Conservation (phyloP, 2,329 filamentous ascomycete genomes). For the Setomelanomma holmii region DNA sequence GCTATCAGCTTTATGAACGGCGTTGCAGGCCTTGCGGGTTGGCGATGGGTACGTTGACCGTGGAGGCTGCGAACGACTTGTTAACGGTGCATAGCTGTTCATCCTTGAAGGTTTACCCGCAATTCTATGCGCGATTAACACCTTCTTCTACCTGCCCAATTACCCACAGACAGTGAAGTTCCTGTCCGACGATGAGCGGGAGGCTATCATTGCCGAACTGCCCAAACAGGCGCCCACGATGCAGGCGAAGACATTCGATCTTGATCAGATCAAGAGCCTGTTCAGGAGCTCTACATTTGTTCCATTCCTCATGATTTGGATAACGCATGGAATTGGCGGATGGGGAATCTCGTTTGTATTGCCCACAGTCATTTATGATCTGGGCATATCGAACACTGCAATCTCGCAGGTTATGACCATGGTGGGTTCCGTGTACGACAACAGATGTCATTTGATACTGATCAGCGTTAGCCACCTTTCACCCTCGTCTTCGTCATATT, state of each 20-base stretch:
- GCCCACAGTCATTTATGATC: constrained; percentile 29
- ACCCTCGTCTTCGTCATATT: constrained; percentile 31
- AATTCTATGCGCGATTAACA: constrained; percentile 21
- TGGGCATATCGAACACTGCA: constrained; percentile 26
- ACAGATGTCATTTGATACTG: background rate
- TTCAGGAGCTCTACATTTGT: constrained; percentile 29
- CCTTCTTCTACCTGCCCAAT: constrained; percentile 28
- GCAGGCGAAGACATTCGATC: constrained; percentile 30
- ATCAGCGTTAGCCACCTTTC: constrained; percentile 20
- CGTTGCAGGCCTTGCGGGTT: constrained; percentile 50
- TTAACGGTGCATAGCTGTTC: constrained; percentile 20
- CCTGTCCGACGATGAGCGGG: constrained; percentile 22
- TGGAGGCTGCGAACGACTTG: background rate
- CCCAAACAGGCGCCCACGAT: constrained; percentile 31
- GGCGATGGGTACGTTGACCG: constrained; percentile 34
- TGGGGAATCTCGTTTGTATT: constrained; percentile 33
- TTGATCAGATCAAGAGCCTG: constrained; percentile 20
- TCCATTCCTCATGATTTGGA: constrained; percentile 34
- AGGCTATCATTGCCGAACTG: constrained; percentile 22
- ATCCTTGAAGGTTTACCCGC: constrained; percentile 31
- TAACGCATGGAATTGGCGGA: constrained; percentile 29
- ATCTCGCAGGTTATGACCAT: constrained; percentile 33
- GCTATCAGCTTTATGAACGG: constrained; percentile 66
- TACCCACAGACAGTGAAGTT: constrained; percentile 27
- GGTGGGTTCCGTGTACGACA: constrained; percentile 16